Evolutionary conservation across 2,329 filamentous ascomycete species (phyloP), one percentile per base, ranked within the genome.

Genomic region (Pseudogymnoascus sp.): DNA sequence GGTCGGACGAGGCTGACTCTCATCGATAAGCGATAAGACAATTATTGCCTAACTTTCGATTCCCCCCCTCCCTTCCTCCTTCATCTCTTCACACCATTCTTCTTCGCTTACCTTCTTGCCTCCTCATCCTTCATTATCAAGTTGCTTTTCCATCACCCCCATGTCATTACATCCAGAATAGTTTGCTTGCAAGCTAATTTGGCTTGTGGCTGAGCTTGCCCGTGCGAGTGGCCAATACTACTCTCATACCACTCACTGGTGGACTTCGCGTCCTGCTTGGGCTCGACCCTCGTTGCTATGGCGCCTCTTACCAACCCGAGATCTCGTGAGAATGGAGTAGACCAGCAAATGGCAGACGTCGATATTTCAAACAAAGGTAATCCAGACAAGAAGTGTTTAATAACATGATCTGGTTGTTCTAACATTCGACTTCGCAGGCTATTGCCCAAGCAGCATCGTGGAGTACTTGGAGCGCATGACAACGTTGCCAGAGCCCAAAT

Each of bases 401-500:
- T 49, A n/a, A 5, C 34, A 49, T 61, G n/a, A 65, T 25, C n/a
- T 21, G 61, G 66, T 65, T 43, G 43, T 56, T 66, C 64, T 12
- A 62, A 65, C 14, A 67, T 67, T 23, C 11, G 70, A 23, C 60
- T 64, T 66, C 66, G 68, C 62, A 60, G 60, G 12, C 63, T 70
- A 23, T 71, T 67, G 43, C 43, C 68, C 9, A 61, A 46, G n/a
- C 23, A 61, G 5, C 40, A 18, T 16, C 11, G 34, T 25, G 18
- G 38, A 12, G 7, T 34, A 36, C 43, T 40, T 7, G 68, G 70
- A 61, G 68, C 68, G 53, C 68, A 67, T 59, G 49, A 34, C 65
- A 61, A 3, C 72, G 71, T 34, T 66, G 65, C 60, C 66, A 63
- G 43, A 73, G 69, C 65, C 63, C 34, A 37, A 42, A 5, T 8